A percentile compares a stretch with the other conserved stretches of the same genome.
Evolutionary conservation across 345 rosid species (phyloP).

Genomic region (Populus tremula): DNA sequence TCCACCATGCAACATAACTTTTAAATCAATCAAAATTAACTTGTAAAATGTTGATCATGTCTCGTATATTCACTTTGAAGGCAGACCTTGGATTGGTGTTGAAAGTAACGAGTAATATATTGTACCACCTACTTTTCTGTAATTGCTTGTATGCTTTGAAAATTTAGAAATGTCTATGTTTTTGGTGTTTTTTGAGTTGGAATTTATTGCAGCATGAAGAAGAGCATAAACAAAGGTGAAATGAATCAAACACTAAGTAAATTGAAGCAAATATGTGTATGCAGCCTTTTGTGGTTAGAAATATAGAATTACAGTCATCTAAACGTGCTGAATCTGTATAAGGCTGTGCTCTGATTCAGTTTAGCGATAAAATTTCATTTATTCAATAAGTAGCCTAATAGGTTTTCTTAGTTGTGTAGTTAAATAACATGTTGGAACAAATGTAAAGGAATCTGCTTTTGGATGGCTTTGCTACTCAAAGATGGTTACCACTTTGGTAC

Average conservation of each 20-base stretch:
- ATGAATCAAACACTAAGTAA: background rate
- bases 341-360: background rate
- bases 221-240: background rate
- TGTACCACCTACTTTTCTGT: background rate
- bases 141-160: constrained; percentile 2
- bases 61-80: background rate
- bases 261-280: background rate
- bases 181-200: background rate
- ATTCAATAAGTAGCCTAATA: background rate
- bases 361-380: background rate
- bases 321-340: constrained; percentile 2
- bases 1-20: background rate
- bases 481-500: background rate
- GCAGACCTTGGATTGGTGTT: background rate
- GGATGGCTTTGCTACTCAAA: background rate
- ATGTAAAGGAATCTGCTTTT: background rate
- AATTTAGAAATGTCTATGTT: constrained; percentile 4
- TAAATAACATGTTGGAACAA: background rate
- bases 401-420: background rate
- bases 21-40: background rate
- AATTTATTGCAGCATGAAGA: background rate
- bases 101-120: background rate
- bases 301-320: background rate
- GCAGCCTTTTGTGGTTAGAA: background rate
- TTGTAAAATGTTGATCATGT: background rate